Base-by-base conservation (phyloP, 2,329 filamentous ascomycete species). In the Colletotrichum melonis region DNA sequence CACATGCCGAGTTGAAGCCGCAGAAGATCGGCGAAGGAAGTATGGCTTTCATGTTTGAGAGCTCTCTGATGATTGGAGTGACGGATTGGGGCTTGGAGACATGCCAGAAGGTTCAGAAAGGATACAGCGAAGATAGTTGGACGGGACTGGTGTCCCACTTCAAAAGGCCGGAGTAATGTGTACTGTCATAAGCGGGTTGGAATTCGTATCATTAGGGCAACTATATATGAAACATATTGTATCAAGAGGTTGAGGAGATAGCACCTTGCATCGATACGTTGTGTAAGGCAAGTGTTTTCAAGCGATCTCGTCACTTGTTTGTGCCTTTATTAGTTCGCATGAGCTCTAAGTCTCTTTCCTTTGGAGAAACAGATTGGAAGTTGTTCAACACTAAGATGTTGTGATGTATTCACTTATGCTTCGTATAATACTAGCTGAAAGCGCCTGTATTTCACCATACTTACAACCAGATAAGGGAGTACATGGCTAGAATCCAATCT, bases 81-180 rank as follows among this genome's bases (percentile, higher is more conserved):
- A 88, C 87, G 3, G 87, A 89, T 30, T 89, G 88, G 87, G 88
- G 87, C 1, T 79, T 77, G 71, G 75, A 78, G 22, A 77, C 87
- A 71, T 93, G 76, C 6, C 75, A 77, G 24, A 79, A 80, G 70
- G 73, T 77, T 2, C 78, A 80, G 80, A 84, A 88, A 69, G 87
- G 88, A 66, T 93, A 93, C 76, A 92, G 91, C 79, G 86, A 87
- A 12, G 90, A 92, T 81, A 91, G 89, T 77, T 93, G 91, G 91
- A 35, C 57, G 16, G 57, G 60, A 12, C 30, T 70, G 24, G 42
- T 55, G n/a, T 59, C 49, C 86, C 63, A 73, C 28, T 73, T 73
- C 19, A 62, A 54, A 42, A 52, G 59, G 24, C 69, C 65, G 4
- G 32, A 68, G 28, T 52, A 22, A 58, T 16, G 5, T 26, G 6